Conservation (phyloP, 2,329 filamentous ascomycete genomes). For the Ceratocystiopsis minuta region DNA sequence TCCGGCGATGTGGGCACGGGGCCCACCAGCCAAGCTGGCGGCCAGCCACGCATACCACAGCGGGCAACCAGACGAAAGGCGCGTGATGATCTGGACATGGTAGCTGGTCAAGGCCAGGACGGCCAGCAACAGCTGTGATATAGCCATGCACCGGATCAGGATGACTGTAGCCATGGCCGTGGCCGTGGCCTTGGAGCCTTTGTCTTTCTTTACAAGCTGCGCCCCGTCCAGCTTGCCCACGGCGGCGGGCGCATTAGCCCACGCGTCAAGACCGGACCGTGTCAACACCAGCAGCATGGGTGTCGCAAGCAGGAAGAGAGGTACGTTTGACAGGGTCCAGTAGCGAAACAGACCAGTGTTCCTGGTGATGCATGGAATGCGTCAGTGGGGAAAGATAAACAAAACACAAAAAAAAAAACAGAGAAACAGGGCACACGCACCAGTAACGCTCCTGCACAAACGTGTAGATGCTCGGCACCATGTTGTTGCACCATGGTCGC, state of each 20-base stretch:
- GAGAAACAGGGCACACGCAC: conserved; percentile 29
- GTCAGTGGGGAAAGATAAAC: neutral
- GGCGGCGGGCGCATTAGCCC: conserved; percentile 7
- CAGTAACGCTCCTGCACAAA: conserved; percentile 87
- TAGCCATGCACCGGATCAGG: conserved; percentile 40
- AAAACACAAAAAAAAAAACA: neutral
- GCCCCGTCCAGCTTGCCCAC: too few relatives aligned
- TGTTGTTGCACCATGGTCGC: conserved; percentile 56
- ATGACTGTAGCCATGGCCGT: too few relatives aligned
- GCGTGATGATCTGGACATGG: conserved; percentile 86
- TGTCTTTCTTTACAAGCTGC: conserved; percentile 1
- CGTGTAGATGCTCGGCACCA: conserved; percentile 73
- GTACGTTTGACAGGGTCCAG: conserved; percentile 74
- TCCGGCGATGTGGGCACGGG: conserved; percentile 7
- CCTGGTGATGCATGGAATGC: conserved; percentile 37
- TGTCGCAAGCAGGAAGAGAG: conserved; percentile 67
- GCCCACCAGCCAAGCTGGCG: conserved; percentile 13
- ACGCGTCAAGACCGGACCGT: conserved; percentile 34
- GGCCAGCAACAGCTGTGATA: conserved; percentile 56
- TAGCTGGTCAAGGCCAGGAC: conserved; percentile 58
- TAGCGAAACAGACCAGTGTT: conserved; percentile 75
- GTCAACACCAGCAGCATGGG: conserved; percentile 57
- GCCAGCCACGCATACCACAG: conserved; percentile 79
- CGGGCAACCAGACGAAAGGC: conserved; percentile 74
- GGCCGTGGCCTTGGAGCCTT: neutral